These are phyloP conservation scores for Salix purpurea DNA, from an alignment of 345 rosid species.

Conservation along the genomic window DNA sequence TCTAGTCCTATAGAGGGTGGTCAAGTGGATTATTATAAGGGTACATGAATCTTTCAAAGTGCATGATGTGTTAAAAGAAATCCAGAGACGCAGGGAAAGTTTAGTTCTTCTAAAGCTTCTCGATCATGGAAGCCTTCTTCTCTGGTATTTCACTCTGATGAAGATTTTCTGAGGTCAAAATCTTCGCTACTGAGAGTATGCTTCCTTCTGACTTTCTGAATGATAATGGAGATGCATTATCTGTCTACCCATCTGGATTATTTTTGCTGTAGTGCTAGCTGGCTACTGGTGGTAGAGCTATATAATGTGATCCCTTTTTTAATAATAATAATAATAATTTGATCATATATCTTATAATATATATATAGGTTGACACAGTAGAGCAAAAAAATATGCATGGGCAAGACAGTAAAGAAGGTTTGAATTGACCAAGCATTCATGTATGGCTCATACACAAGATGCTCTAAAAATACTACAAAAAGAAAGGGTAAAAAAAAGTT, in stretches of 20 bases:
- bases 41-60: background rate
- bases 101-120: constrained; percentile 15
- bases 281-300: background rate
- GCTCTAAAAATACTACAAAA: background rate
- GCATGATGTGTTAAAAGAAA: background rate
- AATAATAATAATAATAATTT: background rate
- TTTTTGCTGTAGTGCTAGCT: background rate
- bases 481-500: background rate
- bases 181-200: background rate
- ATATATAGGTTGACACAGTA: background rate
- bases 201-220: background rate
- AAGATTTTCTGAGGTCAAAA: constrained; percentile 1
- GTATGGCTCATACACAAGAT: constrained; percentile 8
- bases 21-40: background rate
- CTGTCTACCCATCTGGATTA: background rate
- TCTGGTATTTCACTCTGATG: constrained; percentile 4
- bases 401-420: constrained; percentile 7
- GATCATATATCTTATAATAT: background rate
- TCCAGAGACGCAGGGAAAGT: constrained; percentile 5
- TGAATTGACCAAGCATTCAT: constrained; percentile 22
- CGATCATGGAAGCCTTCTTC: constrained; percentile 25
- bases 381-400: background rate
- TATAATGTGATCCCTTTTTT: background rate
- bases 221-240: background rate
- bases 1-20: background rate